Evolutionary conservation across 129 eudicot genomes (phyloP).

Genomic region (Chrysanthemum makinoi): DNA sequence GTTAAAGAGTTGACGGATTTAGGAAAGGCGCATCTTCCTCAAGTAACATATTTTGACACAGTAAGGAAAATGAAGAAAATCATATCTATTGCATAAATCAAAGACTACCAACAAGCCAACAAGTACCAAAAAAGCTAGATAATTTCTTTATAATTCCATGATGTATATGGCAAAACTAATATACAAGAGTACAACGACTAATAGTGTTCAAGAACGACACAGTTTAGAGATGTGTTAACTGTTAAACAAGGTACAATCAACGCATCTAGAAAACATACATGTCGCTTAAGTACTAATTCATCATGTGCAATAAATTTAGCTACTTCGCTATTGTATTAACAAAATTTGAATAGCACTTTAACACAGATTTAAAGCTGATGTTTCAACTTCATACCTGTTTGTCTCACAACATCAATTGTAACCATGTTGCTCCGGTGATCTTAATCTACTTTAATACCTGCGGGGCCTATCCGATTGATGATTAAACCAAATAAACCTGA

Average conservation of each 20-base stretch:
- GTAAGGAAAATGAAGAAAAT: too few relatives aligned
- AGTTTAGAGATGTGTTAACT: not conserved
- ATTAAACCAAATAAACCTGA: slow-evolving; percentile 63
- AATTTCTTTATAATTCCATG: slow-evolving; percentile 1
- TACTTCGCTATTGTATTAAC: slow-evolving; percentile 5
- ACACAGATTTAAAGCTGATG: slow-evolving; percentile 13
- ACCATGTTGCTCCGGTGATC: slow-evolving; percentile 1
- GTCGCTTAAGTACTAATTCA: not conserved
- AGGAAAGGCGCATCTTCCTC: too few relatives aligned
- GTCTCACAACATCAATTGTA: slow-evolving; percentile 8
- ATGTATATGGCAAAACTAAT: slow-evolving; percentile 30
- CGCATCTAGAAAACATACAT: not conserved
- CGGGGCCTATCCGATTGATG: not conserved
- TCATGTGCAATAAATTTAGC: slow-evolving; percentile 7
- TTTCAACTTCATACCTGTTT: slow-evolving; percentile 12
- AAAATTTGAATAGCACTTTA: slow-evolving; percentile 15
- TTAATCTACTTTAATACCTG: slow-evolving; percentile 2
- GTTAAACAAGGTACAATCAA: not conserved
- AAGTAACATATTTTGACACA: too few relatives aligned
- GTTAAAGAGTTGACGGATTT: too few relatives aligned
- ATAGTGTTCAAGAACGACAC: not conserved
- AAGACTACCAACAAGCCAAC: not conserved
- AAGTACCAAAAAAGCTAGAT: not conserved
- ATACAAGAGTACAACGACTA: slow-evolving; percentile 29
- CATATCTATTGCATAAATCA: not conserved